phyloP scores from a whole-genome alignment of 1,284 basidiomycete genomes.

The Boletus smithii region DNA sequence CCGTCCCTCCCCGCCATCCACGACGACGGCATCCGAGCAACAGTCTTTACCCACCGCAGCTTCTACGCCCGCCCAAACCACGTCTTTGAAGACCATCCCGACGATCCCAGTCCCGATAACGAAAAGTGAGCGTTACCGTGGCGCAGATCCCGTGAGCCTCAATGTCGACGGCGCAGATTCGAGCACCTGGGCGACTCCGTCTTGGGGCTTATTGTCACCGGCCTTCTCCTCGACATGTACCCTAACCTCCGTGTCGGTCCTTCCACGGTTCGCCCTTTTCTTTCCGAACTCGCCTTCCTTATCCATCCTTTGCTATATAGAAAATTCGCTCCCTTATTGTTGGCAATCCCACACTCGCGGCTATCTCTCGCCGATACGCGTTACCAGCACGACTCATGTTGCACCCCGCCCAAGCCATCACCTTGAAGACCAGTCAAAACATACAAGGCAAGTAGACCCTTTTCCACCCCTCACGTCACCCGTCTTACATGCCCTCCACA shows the following conservation, averaged over 20 bases:
- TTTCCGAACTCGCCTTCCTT: not conserved
- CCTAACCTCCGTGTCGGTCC: constrained; percentile 72
- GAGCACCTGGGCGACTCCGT: constrained; percentile 75
- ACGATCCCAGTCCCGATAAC: constrained; percentile 73
- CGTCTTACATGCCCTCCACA: constrained; percentile 28
- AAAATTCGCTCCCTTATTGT: constrained; percentile 73
- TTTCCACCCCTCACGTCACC: not conserved
- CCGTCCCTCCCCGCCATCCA: constrained; percentile 25
- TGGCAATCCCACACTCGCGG: constrained; percentile 66
- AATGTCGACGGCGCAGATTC: constrained; percentile 40
- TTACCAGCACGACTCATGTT: constrained; percentile 57
- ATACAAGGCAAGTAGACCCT: constrained; percentile 55
- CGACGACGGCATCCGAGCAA: constrained; percentile 37
- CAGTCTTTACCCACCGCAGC: constrained; percentile 73
- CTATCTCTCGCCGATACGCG: constrained; percentile 61
- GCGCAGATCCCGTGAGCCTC: not conserved
- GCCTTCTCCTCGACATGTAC: constrained; percentile 56
- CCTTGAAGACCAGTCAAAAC: constrained; percentile 58
- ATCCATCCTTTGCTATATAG: constrained; percentile 34
- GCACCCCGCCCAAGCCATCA: constrained; percentile 67
- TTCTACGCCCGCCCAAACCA: constrained; percentile 62
- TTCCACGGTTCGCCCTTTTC: constrained; percentile 51
- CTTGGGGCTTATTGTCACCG: constrained; percentile 61
- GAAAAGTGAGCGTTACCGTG: constrained; percentile 52
- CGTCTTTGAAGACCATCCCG: constrained; percentile 66